phyloP scores from a whole-genome alignment of 129 eudicot genomes.

The Centaurea solstitialis region DNA sequence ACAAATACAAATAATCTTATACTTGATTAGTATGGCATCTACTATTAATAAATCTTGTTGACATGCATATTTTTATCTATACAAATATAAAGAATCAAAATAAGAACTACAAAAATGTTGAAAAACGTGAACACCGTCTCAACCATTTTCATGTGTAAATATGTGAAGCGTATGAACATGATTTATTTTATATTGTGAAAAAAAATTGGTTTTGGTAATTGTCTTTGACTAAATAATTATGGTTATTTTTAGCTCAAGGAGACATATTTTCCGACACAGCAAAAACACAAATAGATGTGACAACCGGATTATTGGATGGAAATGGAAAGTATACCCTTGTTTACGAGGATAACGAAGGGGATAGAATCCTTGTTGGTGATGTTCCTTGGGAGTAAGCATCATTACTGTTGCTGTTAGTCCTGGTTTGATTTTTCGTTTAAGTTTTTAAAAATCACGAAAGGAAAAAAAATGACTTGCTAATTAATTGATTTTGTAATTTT shows the following conservation, averaged over 20 bases:
- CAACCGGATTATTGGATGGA: conserved; percentile 70
- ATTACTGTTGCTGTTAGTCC: neutral
- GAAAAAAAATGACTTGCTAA: neutral
- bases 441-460: neutral
- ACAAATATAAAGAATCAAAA: no score
- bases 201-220: no score
- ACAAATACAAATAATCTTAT: neutral
- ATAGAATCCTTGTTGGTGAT: conserved; percentile 98
- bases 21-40: no score
- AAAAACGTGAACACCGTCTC: no score
- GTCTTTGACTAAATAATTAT: neutral
- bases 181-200: no score
- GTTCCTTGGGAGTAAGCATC: conserved; percentile 96
- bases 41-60: no score
- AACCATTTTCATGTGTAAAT: neutral
- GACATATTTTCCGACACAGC: conserved; percentile 32
- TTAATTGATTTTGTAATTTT: neutral
- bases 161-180: neutral
- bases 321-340: conserved; percentile 89
- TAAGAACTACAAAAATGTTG: no score
- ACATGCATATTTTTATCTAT: no score
- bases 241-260: conserved; percentile 59
- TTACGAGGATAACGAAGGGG: conserved; percentile 95
- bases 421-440: neutral
- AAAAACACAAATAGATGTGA: conserved; percentile 38